These are phyloP conservation scores for Pleurotus giganteus DNA, from an alignment of 768 basidiomycete species.

Conservation along the genomic window DNA sequence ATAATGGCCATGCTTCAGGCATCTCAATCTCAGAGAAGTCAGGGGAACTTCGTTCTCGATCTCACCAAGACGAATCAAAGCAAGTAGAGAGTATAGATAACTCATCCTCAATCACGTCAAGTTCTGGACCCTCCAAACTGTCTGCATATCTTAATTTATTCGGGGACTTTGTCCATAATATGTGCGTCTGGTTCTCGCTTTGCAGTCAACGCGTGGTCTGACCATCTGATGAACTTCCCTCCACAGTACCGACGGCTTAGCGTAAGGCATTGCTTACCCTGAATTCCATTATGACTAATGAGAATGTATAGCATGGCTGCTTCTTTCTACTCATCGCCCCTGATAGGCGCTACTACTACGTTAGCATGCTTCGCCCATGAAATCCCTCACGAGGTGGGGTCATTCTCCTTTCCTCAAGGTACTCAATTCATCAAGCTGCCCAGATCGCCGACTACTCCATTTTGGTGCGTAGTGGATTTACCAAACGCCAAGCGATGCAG, in stretches of 20 bases:
- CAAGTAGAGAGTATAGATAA: constrained; percentile 13
- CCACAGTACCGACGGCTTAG: constrained; percentile 84
- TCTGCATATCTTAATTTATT: constrained; percentile 93
- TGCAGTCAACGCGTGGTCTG: constrained; percentile 13
- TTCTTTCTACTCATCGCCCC: constrained; percentile 94
- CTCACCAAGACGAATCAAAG: constrained; percentile 24
- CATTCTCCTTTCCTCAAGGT: background rate
- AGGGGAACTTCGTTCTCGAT: constrained; percentile 52
- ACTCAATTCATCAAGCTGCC: background rate
- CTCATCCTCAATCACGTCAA: constrained; percentile 24
- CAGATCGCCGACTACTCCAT: constrained; percentile 99
- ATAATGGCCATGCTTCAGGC: constrained; percentile 40
- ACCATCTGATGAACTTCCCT: constrained; percentile 17
- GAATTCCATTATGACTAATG: background rate
- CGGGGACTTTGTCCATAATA: constrained; percentile 93
- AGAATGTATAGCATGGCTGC: constrained; percentile 72
- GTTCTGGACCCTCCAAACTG: constrained; percentile 68
- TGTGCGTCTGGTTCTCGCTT: constrained; percentile 45
- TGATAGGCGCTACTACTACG: constrained; percentile 93
- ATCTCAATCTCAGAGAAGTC: constrained; percentile 35
- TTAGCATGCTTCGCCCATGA: constrained; percentile 94
- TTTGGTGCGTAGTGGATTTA: constrained; percentile 84
- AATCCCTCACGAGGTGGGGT: constrained; percentile 61
- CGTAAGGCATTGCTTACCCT: constrained; percentile 42
- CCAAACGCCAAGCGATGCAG: constrained; percentile 89